Conservation (phyloP, 345 rosid genomes). For the Boechera retrofracta region DNA sequence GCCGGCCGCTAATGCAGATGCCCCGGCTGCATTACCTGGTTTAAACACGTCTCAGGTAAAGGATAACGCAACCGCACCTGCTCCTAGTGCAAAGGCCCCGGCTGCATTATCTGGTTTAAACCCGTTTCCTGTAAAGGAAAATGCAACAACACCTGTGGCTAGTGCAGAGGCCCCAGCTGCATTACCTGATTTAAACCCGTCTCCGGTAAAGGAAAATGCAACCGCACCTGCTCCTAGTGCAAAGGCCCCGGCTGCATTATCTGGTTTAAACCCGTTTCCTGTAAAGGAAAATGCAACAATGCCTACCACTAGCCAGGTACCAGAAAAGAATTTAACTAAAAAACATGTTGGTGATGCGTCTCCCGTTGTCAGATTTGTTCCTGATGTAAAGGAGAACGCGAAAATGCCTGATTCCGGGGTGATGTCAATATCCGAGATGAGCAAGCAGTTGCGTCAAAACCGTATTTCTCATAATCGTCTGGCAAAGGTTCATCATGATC, state of each 20-base stretch:
- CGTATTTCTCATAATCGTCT: constrained; percentile 50
- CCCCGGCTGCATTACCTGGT: constrained; percentile 28
- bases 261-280: constrained; percentile 17
- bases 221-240: constrained; percentile 15
- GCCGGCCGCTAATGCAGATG: neutral
- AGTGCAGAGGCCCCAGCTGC: constrained; percentile 7
- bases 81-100: neutral
- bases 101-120: constrained; percentile 23
- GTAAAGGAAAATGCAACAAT: constrained; percentile 39
- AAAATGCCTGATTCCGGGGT: constrained; percentile 49
- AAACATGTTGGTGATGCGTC: constrained; percentile 15
- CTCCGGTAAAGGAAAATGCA: constrained; percentile 21
- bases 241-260: constrained; percentile 13
- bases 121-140: constrained; percentile 6
- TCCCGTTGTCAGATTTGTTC: constrained; percentile 39
- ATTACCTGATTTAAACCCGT: neutral
- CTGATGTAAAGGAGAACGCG: constrained; percentile 42
- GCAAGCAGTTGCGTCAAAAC: constrained; percentile 59
- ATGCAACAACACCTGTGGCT: constrained; percentile 14
- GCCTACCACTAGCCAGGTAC: constrained; percentile 24
- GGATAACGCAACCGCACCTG: constrained; percentile 11
- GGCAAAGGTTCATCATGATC: constrained; percentile 51
- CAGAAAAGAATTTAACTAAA: constrained; percentile 28
- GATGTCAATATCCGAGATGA: constrained; percentile 75
- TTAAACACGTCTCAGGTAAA: neutral